Base-by-base conservation (phyloP, 768 basidiomycete genomes). In the Inosperma sp. region DNA sequence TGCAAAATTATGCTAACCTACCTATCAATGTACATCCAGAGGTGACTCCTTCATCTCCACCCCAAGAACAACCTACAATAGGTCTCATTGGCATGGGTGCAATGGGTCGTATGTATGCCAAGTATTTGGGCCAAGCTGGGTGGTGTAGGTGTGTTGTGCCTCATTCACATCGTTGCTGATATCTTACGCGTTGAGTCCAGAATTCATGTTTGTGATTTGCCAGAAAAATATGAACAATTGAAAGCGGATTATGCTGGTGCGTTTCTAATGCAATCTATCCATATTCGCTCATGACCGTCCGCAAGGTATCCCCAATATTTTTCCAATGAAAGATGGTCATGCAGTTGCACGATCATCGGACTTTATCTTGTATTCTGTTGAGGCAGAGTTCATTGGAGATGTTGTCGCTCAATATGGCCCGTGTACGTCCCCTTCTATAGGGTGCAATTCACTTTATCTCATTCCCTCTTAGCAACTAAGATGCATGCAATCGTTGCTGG, bases 51-150 rank as follows among this genome's bases (percentile, higher is more conserved):
- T 57, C 62, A n/a, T 62, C 63, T 5, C 65, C 65, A 7, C 41
- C 57, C 23, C 59, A 70, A 52, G 56, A 57, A 21, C 90, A 93
- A 57, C 89, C 90, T 5, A 76, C 78, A 0, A 88, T 98, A 31
- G 94, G 94, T 2, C 72, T 96, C 45, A 96, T 96, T 54, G 94
- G 95, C 2, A 96, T 97, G 93, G 94, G 94, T 1, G 89, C 88
- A 43, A 98, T 98, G 95, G 95, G 95, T 2, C 75, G 73, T 62
- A 92, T 98, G 93, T 98, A 97, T 65, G 92, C 93, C 0, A 77
- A 75, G 14, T 65, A 73, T n/a, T 73, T 99, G 21, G 79, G 83
- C 9, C 72, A 74, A 5, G 93, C 85, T 8, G 93, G 95, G 2
- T 93, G 91, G 84, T 80, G 83, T 67, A 87, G 82, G 94, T 93